These are phyloP conservation scores for Pelargonium citronellum DNA, from an alignment of 441 rosid genomes.

Conservation along the genomic window DNA sequence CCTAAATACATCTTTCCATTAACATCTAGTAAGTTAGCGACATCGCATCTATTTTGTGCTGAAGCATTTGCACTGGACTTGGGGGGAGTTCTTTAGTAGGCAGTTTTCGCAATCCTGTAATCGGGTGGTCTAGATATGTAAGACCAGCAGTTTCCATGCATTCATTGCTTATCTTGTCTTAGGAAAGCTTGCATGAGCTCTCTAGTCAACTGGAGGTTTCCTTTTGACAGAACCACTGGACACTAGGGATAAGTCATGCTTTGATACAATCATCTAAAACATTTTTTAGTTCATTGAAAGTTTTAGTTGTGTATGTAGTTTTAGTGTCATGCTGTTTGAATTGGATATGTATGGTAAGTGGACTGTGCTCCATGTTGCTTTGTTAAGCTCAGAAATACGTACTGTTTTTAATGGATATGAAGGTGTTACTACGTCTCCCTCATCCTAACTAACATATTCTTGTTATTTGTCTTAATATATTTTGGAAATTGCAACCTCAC, in stretches of 20 bases:
- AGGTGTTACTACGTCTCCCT: neutral
- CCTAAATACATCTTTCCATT: neutral
- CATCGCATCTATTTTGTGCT: neutral
- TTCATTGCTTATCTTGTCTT: neutral
- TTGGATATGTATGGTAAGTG: neutral
- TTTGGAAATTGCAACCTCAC: slow-evolving; percentile 33
- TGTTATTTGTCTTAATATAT: slow-evolving; percentile 7
- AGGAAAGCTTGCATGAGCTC: neutral
- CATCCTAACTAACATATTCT: neutral
- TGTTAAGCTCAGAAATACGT: neutral
- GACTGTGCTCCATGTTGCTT: neutral
- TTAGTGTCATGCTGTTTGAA: neutral
- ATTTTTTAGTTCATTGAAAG: neutral
- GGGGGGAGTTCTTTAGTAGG: too few species aligned
- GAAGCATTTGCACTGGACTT: neutral
- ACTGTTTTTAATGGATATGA: neutral
- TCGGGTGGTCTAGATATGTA: neutral
- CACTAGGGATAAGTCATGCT: neutral
- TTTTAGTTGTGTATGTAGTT: neutral
- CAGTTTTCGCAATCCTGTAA: neutral
- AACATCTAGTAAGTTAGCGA: neutral
- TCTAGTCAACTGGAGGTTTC: neutral
- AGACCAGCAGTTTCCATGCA: neutral
- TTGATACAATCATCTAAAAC: neutral
- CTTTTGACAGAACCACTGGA: neutral